Evolutionary conservation across 495 filamentous ascomycete species (phyloP).

Genomic region (Cryomyces antarcticus): DNA sequence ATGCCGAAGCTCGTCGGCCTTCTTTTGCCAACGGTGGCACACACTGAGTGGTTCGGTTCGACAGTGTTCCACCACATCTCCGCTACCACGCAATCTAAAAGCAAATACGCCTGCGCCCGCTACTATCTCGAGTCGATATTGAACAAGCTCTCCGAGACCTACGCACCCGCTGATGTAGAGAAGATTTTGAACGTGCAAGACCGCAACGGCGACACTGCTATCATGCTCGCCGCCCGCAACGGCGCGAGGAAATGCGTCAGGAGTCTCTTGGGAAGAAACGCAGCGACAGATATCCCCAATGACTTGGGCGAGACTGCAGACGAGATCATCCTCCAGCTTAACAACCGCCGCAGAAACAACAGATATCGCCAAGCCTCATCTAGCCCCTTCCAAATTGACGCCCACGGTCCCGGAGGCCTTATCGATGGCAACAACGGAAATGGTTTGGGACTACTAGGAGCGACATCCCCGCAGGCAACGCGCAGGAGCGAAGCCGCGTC

Average conservation of each 20-base stretch:
- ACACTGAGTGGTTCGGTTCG: constrained; percentile 51
- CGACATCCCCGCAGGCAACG: not conserved
- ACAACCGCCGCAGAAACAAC: constrained; percentile 24
- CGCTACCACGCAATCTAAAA: constrained; percentile 55
- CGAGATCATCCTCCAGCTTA: constrained; percentile 38
- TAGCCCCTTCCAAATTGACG: constrained; percentile 26
- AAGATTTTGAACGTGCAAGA: constrained; percentile 54
- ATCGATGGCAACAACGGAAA: no score
- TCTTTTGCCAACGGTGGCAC: constrained; percentile 53
- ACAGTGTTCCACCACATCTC: constrained; percentile 89
- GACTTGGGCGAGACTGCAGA: constrained; percentile 57
- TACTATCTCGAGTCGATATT: constrained; percentile 89
- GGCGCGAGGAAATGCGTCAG: constrained; percentile 56
- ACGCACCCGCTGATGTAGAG: constrained; percentile 45
- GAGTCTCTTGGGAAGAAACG: constrained; percentile 48
- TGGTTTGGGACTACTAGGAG: no score
- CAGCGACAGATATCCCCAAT: constrained; percentile 60
- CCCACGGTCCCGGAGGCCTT: no score
- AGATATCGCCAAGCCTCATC: constrained; percentile 33
- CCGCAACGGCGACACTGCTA: constrained; percentile 66
- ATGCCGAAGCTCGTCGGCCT: constrained; percentile 67
- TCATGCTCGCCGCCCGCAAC: constrained; percentile 67
- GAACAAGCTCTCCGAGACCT: constrained; percentile 54
- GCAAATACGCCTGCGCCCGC: constrained; percentile 61
- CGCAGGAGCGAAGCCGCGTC: constrained; percentile 32